A percentile compares a stretch with the other conserved stretches of the same genome.
phyloP scores from a whole-genome alignment of 2,329 filamentous ascomycete genomes.

The Beauveria australis region DNA sequence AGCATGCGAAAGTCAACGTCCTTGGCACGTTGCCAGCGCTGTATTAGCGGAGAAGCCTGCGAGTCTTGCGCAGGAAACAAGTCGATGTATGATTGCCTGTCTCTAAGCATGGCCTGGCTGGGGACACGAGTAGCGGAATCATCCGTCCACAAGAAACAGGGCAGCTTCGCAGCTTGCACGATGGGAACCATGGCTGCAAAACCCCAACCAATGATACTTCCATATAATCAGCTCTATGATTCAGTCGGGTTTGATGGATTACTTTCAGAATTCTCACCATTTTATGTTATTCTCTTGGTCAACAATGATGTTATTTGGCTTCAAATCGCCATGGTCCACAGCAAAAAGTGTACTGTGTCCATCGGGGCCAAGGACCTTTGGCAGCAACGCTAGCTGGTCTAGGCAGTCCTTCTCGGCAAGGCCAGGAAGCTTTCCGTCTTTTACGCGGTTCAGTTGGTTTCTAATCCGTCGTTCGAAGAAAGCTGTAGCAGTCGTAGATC shows the following conservation, averaged over 20 bases:
- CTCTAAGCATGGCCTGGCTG: neutral
- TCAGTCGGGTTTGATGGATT: neutral
- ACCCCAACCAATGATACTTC: conserved; percentile 3
- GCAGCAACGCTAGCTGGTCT: neutral
- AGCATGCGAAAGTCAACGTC: conserved; percentile 6
- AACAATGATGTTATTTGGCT: conserved; percentile 3
- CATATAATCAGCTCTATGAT: neutral
- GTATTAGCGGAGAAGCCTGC: neutral
- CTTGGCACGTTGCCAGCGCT: conserved; percentile 2
- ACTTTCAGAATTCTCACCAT: neutral
- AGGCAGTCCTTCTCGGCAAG: conserved; percentile 2
- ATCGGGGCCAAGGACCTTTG: neutral
- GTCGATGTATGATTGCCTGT: conserved; percentile 1
- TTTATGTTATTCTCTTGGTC: neutral
- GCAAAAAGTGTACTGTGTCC: neutral
- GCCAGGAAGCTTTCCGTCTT: neutral
- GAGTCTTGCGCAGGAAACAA: neutral
- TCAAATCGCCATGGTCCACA: conserved; percentile 4
- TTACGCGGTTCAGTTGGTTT: neutral
- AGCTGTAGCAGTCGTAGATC: neutral
- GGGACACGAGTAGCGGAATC: neutral
- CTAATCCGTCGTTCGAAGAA: conserved; percentile 5
- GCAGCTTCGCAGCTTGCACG: conserved; percentile 1
- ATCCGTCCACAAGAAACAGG: conserved; percentile 6
- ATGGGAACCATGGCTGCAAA: conserved; percentile 3